Percentiles rank a stretch among this genome's conserved stretches.
phyloP scores from a whole-genome alignment of 176 grass and related monocot species.

The Pontederia crassipes region DNA sequence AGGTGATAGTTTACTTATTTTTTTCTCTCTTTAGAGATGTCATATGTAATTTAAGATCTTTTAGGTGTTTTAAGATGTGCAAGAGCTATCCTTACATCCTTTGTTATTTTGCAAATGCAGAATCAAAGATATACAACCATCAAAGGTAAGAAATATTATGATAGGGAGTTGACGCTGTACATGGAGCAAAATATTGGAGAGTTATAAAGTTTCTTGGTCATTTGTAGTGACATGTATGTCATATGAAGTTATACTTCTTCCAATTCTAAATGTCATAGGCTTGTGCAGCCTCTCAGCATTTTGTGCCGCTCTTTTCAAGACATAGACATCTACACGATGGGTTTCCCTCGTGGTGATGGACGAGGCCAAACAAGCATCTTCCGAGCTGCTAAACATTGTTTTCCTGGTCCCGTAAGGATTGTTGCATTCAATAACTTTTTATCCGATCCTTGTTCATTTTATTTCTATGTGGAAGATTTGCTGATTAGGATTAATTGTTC shows the following conservation, averaged over 20 bases:
- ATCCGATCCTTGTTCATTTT: neutral
- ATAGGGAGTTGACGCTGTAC: constrained; percentile 1
- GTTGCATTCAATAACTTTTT: constrained; percentile 15
- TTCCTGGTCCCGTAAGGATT: constrained; percentile 84
- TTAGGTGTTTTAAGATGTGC: neutral
- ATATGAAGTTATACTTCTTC: neutral
- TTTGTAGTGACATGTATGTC: neutral
- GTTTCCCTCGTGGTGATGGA: constrained; percentile 75
- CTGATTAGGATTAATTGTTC: constrained; percentile 4
- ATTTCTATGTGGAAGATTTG: neutral
- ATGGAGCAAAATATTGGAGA: constrained; percentile 16
- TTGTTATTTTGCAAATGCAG: constrained; percentile 37
- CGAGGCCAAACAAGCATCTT: constrained; percentile 74
- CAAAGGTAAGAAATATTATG: constrained; percentile 48
- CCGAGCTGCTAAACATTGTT: constrained; percentile 59
- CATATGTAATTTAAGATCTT: constrained; percentile 1
- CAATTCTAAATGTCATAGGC: constrained; percentile 12
- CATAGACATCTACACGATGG: constrained; percentile 82
- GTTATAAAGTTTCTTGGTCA: neutral
- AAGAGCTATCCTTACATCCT: neutral
- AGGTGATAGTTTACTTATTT: constrained; percentile 31
- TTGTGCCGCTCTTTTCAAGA: constrained; percentile 58
- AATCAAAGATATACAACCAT: constrained; percentile 72
- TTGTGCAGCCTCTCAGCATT: constrained; percentile 73
- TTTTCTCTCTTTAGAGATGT: neutral